Base-by-base conservation (phyloP, 2,329 filamentous ascomycete species). In the Calonectria hongkongensis region DNA sequence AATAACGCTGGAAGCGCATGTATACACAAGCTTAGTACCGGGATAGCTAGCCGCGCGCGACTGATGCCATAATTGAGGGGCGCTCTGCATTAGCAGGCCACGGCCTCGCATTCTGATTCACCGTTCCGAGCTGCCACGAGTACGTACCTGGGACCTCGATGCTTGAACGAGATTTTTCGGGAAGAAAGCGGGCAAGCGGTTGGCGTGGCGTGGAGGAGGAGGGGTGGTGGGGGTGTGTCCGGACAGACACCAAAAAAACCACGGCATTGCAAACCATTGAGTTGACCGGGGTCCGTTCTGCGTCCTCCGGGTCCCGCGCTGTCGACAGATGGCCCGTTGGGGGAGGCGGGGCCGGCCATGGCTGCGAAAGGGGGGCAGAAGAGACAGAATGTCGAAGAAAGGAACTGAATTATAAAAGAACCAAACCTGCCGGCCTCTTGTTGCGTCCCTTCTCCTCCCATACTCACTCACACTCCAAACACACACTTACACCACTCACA, bases 11-110 rank as follows among this genome's bases (percentile, higher is more conserved):
- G 33, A 36, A 36, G 33, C 12, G 33, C 33, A 12, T 12, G 67
- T 21, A 65, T 25, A 15, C 25, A 28, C n/a, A 12, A 18, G 58
- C 21, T 21, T 47, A 41, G 21, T 21, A 10, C 45, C 45, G 25
- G 54, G 54, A 64, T 60, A 27, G 30, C 54, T 62, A 73, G 50
- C 72, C 72, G 70, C 72, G 70, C 72, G 70, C 48, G 72, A 69
- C 69, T 72, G 72, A 74, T 72, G 72, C 68, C 64, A 73, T 73
- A 60, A 41, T 39, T 41, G 54, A 60, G 54, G 54, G 54, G 54
- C 54, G 36, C 54, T 27, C 4, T 60, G 54, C 54, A 60, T 60
- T 60, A 60, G 54, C 54, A 39, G 27, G n/a, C 13, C 21, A 21
- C 36, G 25, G 9, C n/a, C 41, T 60, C 33, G 16, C 36, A 13